These are phyloP conservation scores for Candida saitoana DNA, from an alignment of 805 yeast genomes.

Conservation along the genomic window DNA sequence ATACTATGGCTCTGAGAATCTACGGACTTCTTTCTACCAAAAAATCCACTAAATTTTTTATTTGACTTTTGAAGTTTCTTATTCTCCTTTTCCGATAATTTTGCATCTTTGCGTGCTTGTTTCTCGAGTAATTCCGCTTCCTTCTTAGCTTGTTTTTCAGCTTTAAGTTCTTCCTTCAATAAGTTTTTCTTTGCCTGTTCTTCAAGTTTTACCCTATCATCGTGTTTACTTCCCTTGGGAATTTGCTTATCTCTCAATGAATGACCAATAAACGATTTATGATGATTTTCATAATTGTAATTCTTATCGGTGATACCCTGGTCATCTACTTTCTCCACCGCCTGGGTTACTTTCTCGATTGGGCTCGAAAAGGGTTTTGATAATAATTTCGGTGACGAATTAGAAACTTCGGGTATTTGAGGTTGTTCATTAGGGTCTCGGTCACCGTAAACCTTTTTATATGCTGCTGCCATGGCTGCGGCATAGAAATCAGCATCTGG, in stretches of 20 bases:
- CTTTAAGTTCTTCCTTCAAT: constrained; percentile 14
- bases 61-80: not conserved
- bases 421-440: constrained; percentile 6
- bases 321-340: constrained; percentile 7
- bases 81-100: constrained; percentile 6
- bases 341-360: not conserved
- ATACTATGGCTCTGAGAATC: constrained; percentile 1
- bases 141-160: constrained; percentile 13
- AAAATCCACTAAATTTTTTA: constrained; percentile 3
- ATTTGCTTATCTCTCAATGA: constrained; percentile 23
- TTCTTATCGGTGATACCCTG: constrained; percentile 15
- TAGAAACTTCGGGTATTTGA: constrained; percentile 1
- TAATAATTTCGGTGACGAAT: constrained; percentile 5
- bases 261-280: constrained; percentile 27
- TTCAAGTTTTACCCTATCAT: constrained; percentile 20
- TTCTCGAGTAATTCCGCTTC: constrained; percentile 9
- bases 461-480: constrained; percentile 53
- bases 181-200: constrained; percentile 12
- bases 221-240: constrained; percentile 14
- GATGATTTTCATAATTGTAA: constrained; percentile 28
- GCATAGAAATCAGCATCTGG: constrained; percentile 52
- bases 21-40: not conserved
- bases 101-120: constrained; percentile 8
- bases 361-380: not conserved
- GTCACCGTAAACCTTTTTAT: constrained; percentile 52